Conservation (phyloP, 2,329 filamentous ascomycete species). For the Fusarium miscanthi region DNA sequence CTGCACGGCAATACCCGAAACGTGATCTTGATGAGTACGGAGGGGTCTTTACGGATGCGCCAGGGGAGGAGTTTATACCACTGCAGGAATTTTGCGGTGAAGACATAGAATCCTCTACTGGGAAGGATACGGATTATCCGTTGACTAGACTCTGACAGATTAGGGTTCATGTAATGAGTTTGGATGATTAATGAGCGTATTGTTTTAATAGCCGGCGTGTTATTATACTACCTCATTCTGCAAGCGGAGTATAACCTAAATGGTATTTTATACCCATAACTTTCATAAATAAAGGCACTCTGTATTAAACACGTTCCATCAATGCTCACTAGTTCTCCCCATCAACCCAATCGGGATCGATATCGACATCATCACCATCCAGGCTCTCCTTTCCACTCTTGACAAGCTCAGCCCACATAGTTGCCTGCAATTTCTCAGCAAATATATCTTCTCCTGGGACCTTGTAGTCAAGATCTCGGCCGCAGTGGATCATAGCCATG, state of each 20-base stretch:
- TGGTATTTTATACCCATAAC: not conserved
- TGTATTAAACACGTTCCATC: not conserved
- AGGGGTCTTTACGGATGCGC: constrained; percentile 17
- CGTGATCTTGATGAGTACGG: constrained; percentile 16
- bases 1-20: constrained; percentile 10
- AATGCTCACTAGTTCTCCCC: not conserved
- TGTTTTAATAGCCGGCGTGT: not conserved
- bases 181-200: not conserved
- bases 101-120: not conserved
- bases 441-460: not conserved
- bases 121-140: not conserved
- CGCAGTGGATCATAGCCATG: not conserved
- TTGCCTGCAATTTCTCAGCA: not conserved
- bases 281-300: not conserved
- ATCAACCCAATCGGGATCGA: not conserved
- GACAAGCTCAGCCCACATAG: not conserved
- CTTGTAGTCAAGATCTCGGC: not conserved
- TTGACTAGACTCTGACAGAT: constrained; percentile 30
- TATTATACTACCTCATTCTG: not conserved
- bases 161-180: not conserved
- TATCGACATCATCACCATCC: not conserved
- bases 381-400: not conserved
- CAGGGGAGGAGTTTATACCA: not conserved
- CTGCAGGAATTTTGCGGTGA: constrained; percentile 5
- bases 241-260: not conserved